Conservation (phyloP, 2,329 filamentous ascomycete species). For the Harringtonia lauricola region DNA sequence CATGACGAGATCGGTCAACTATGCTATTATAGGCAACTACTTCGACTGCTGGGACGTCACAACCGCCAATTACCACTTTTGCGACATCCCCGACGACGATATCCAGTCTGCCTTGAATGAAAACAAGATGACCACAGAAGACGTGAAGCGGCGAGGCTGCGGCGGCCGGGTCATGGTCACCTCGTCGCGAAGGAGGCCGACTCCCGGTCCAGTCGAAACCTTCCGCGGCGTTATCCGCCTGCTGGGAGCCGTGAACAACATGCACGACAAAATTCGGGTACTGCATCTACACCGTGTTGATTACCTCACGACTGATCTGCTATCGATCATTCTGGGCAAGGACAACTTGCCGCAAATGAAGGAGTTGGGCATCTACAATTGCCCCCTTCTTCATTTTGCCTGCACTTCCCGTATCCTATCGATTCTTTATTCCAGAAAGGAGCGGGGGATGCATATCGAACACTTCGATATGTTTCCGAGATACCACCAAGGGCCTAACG, state of each 20-base stretch:
- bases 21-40: not conserved
- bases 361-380: constrained; percentile 3
- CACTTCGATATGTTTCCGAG: constrained; percentile 8
- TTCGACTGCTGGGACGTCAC: constrained; percentile 3
- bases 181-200: not conserved
- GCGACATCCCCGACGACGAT: not conserved
- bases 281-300: constrained; percentile 6
- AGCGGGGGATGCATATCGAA: too few relatives aligned
- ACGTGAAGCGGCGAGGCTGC: not conserved
- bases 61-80: not conserved
- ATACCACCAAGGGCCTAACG: constrained; percentile 7
- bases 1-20: not conserved
- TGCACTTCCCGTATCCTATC: not conserved
- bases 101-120: too few relatives aligned
- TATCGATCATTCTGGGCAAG: not conserved
- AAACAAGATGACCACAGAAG: too few relatives aligned
- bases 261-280: not conserved
- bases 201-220: not conserved
- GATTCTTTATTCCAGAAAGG: too few relatives aligned
- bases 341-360: not conserved
- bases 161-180: not conserved
- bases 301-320: constrained; percentile 1
- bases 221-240: not conserved
- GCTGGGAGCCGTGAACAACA: not conserved
- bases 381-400: constrained; percentile 5